phyloP scores from a whole-genome alignment of 148 eudicot species.

The Rhododendron ferrugineum region DNA sequence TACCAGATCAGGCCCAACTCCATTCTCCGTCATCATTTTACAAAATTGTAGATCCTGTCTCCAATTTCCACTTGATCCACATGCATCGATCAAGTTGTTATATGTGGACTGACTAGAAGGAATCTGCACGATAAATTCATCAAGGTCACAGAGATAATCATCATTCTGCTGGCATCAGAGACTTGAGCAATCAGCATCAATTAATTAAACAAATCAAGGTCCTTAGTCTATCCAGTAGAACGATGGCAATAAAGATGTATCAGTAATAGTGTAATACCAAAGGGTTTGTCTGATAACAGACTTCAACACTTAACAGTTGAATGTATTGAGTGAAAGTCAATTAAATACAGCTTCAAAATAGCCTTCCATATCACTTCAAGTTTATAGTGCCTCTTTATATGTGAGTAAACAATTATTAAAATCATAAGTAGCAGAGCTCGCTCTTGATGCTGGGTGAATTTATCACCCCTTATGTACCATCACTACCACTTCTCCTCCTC shows the following conservation, averaged over 20 bases:
- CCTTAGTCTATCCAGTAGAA: background rate
- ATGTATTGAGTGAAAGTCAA: background rate
- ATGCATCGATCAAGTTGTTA: too few species aligned
- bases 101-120: conserved; percentile 62
- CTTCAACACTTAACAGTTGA: background rate
- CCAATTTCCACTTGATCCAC: too few species aligned
- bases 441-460: background rate
- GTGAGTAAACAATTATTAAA: background rate
- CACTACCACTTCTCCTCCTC: background rate
- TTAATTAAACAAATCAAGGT: background rate
- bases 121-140: conserved; percentile 41
- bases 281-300: background rate
- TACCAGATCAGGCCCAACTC: too few species aligned
- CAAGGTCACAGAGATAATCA: background rate
- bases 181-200: conserved; percentile 33
- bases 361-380: background rate
- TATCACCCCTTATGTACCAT: background rate
- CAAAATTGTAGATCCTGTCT: too few species aligned
- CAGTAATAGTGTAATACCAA: background rate
- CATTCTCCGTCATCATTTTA: too few species aligned
- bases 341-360: background rate
- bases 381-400: background rate
- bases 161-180: background rate
- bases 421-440: background rate
- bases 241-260: background rate